Conservation (phyloP, 2,329 filamentous ascomycete genomes). For the Trichophyton equinum region DNA sequence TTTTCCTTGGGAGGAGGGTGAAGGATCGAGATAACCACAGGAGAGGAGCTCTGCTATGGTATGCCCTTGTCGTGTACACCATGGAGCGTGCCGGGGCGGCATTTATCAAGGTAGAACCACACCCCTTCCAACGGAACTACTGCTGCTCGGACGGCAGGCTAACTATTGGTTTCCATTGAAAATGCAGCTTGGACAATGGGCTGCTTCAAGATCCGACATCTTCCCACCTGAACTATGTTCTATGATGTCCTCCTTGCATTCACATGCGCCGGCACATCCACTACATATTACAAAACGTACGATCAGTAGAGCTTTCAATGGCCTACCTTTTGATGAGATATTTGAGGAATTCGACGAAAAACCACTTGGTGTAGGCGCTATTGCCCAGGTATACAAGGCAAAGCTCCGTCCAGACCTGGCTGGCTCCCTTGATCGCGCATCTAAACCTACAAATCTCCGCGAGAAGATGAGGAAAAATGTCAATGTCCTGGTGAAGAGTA, state of each 20-base stretch:
- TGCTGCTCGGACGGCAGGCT: neutral
- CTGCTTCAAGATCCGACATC: constrained; percentile 88
- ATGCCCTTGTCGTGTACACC: constrained; percentile 66
- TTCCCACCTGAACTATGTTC: constrained; percentile 87
- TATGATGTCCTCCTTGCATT: constrained; percentile 90
- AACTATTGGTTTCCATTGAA: neutral
- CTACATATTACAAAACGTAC: constrained; percentile 65
- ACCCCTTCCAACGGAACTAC: neutral
- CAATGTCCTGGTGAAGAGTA: constrained; percentile 73
- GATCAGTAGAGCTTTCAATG: constrained; percentile 69
- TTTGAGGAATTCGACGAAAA: constrained; percentile 90
- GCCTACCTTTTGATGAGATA: constrained; percentile 70
- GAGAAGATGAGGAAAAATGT: constrained; percentile 68
- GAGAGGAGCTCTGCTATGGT: constrained; percentile 85
- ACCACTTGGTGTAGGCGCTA: constrained; percentile 85
- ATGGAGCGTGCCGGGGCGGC: constrained; percentile 93
- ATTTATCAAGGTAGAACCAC: constrained; percentile 69
- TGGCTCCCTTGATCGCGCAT: constrained; percentile 43
- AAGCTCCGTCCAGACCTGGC: constrained; percentile 73
- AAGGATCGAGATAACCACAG: constrained; percentile 59
- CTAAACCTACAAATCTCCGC: constrained; percentile 46
- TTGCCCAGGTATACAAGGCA: constrained; percentile 94
- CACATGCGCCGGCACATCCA: constrained; percentile 84
- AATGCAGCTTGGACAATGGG: constrained; percentile 82
- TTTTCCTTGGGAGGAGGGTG: constrained; percentile 62